These are phyloP conservation scores for Saussurea involucrata DNA, from an alignment of 129 eudicot genomes.

Conservation along the genomic window DNA sequence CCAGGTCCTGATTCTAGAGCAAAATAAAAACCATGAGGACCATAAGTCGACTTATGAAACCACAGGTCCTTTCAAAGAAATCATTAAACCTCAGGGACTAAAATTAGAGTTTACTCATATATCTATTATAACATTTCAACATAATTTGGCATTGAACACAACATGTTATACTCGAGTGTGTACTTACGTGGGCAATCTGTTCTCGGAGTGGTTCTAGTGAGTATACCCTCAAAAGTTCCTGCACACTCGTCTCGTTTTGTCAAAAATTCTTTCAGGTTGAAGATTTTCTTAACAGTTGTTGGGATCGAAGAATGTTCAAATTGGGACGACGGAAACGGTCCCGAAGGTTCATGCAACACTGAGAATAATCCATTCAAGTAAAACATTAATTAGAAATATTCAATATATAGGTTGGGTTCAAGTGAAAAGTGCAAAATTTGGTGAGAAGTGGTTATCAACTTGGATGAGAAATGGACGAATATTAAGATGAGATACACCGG, in stretches of 20 bases:
- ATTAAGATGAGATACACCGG: no score
- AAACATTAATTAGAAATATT: background rate
- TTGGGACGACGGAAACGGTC: conserved; percentile 70
- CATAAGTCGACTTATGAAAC: no score
- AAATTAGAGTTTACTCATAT: no score
- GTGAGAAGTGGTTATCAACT: no score
- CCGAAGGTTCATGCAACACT: conserved; percentile 55
- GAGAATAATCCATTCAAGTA: background rate
- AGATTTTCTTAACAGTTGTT: conserved; percentile 76
- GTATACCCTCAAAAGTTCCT: conserved; percentile 61
- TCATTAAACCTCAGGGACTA: no score
- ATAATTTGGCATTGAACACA: background rate
- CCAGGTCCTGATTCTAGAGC: no score
- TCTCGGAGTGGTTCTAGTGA: conserved; percentile 53
- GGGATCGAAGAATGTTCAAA: conserved; percentile 82
- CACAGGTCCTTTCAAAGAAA: no score
- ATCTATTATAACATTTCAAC: no score
- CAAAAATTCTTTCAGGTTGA: conserved; percentile 50
- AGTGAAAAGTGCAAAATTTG: no score
- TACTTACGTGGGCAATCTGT: conserved; percentile 72
- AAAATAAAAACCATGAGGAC: no score
- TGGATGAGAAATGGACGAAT: no score
- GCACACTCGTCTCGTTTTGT: conserved; percentile 87
- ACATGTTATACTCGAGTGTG: background rate
- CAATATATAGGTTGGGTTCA: no score